Evolutionary conservation across 352 stramenopile genomes (phyloP).

Genomic region (Pythium aristosporum): DNA sequence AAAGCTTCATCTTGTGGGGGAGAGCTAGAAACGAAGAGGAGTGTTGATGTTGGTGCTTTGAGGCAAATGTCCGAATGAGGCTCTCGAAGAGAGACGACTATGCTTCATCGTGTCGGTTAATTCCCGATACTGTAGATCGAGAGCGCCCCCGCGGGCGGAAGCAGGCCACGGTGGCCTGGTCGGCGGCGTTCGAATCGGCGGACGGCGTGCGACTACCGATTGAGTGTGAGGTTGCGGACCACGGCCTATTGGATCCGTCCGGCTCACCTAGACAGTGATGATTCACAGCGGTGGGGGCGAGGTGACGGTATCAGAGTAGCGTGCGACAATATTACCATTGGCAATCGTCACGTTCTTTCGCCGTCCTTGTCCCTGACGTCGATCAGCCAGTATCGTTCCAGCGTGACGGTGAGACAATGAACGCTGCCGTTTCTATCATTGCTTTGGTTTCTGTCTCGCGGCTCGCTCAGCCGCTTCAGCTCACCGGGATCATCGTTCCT

Average conservation of each 20-base stretch:
- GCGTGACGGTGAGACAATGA: slow-evolving; percentile 6
- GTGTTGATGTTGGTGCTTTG: background rate
- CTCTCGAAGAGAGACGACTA: background rate
- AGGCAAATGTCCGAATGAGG: slow-evolving; percentile 4
- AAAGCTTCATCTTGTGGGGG: slow-evolving; percentile 25
- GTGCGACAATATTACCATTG: background rate
- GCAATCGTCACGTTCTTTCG: background rate
- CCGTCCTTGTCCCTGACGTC: background rate
- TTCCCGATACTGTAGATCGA: background rate
- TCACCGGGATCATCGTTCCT: slow-evolving; percentile 1
- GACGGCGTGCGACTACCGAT: too few relatives aligned
- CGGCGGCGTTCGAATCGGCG: too few relatives aligned
- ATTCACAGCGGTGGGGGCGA: too few relatives aligned
- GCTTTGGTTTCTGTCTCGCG: background rate
- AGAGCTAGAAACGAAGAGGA: background rate
- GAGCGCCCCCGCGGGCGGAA: too few relatives aligned
- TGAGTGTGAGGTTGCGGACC: too few relatives aligned
- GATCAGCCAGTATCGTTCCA: slow-evolving; percentile 7
- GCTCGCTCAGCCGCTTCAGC: slow-evolving; percentile 6
- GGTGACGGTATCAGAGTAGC: background rate
- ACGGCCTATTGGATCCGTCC: too few relatives aligned
- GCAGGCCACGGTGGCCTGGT: too few relatives aligned
- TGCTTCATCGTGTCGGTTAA: too few relatives aligned
- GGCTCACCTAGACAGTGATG: too few relatives aligned
- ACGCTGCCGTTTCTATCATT: background rate